Evolutionary conservation across 2,329 filamentous ascomycete genomes (phyloP), one percentile per base, ranked within the genome.

Genomic region (Apiospora hydei): DNA sequence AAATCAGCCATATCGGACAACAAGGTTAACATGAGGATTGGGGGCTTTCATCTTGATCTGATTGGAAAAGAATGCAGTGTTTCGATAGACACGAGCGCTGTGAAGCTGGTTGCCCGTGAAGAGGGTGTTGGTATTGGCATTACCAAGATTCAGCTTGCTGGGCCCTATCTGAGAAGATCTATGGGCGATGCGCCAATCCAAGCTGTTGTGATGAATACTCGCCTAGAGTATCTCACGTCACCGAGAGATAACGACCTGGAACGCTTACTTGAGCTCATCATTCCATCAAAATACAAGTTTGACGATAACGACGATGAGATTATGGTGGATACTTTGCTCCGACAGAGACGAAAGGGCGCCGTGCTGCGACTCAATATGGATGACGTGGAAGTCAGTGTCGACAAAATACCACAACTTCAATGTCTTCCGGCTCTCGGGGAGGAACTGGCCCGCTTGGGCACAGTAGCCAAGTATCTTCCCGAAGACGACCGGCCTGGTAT

Each of bases 401-500:
- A 86, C 10, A 90, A 91, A 73, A 82, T 94, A 51, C 85, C 89
- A 14, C 90, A 92, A 75, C 83, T 98, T 21, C 85, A 89, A 13
- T 88, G 89, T 57, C 85, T 99, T 18, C 89, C 92, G 10, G 87
- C 88, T 14, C 87, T 99, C 11, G 92, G 89, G 0, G 91, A 93
- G 74, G 96, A 99, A 77, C 81, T 98, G 68, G 88, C 92, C 7
- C 94, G 93, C 75, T 85, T 99, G 6, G 94, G 95, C 0, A 95
- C 91, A 0, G 94, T 99, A 38, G 90, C 96, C 8, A 98, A 98
- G 80, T 98, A 98, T 80, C 87, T 99, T 2, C 96, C 96, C 0
- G 96, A 99, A 77, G 96, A 99, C 81, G 96, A 99, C 77, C 90
- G 95, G 1, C 96, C 96, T 2, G 96, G 96, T 0, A 85, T 98